Evolutionary conservation across 2,329 filamentous ascomycete genomes (phyloP).

Genomic region (Xylariaceae sp.): DNA sequence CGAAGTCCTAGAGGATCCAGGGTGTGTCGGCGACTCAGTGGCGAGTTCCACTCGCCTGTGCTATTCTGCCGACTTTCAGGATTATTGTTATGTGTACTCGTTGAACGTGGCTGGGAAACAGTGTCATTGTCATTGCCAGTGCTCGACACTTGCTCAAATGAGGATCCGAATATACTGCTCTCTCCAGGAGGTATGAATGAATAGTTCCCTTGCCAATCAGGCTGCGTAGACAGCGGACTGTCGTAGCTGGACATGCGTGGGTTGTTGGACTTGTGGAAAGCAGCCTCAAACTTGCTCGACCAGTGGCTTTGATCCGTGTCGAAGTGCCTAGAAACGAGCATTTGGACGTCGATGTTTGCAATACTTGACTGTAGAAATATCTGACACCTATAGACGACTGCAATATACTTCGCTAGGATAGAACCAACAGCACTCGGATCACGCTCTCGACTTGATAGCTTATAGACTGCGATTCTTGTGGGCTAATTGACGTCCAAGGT

Average conservation of each 20-base stretch:
- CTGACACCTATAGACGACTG: slow-evolving; percentile 4
- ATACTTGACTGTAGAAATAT: slow-evolving; percentile 11
- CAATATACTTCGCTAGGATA: no score
- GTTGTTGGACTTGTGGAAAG: slow-evolving; percentile 41
- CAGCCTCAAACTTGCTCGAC: slow-evolving; percentile 50
- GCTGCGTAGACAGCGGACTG: slow-evolving; percentile 48
- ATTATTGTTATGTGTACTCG: slow-evolving; percentile 36
- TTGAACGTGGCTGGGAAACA: slow-evolving; percentile 34
- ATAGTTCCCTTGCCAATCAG: slow-evolving; percentile 55
- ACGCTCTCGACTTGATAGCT: no score
- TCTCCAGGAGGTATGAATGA: slow-evolving; percentile 46
- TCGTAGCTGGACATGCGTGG: slow-evolving; percentile 59
- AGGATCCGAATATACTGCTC: slow-evolving; percentile 41
- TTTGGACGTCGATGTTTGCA: slow-evolving; percentile 37
- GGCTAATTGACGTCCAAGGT: no score
- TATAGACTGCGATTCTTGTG: no score
- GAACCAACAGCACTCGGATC: no score
- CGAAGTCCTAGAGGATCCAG: slow-evolving; percentile 41
- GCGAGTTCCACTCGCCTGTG: slow-evolving; percentile 27
- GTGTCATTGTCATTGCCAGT: slow-evolving; percentile 33
- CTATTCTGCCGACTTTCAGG: slow-evolving; percentile 60
- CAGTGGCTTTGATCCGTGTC: slow-evolving; percentile 53
- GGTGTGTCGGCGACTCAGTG: slow-evolving; percentile 34
- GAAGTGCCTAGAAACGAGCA: slow-evolving; percentile 54
- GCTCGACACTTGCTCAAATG: slow-evolving; percentile 39